phyloP scores from a whole-genome alignment of 179 eudicot species.

The Camellia oleifera region DNA sequence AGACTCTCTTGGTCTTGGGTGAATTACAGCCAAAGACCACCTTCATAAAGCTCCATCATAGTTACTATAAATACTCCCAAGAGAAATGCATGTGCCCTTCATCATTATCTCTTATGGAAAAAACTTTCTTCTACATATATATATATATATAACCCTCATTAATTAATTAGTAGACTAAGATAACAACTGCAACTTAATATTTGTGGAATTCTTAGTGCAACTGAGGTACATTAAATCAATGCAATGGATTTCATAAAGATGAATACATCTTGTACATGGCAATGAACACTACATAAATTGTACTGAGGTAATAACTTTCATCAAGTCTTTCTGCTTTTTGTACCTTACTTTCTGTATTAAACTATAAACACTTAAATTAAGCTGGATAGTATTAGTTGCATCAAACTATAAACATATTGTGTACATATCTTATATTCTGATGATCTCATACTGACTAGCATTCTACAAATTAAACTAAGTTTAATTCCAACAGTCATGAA shows the following conservation, averaged over 20 bases:
- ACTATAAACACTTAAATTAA: background rate
- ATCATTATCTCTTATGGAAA: constrained; percentile 17
- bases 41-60: constrained; percentile 18
- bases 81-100: constrained; percentile 25
- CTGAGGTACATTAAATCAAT: background rate
- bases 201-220: constrained; percentile 9
- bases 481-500: background rate
- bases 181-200: background rate
- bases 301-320: background rate
- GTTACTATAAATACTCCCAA: constrained; percentile 15
- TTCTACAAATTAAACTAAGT: background rate
- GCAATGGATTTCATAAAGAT: background rate
- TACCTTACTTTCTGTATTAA: constrained; percentile 10
- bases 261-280: background rate
- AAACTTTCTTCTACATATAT: constrained; percentile 12
- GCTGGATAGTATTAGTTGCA: background rate
- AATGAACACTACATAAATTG: background rate
- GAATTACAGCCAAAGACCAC: constrained; percentile 6
- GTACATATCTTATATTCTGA: background rate
- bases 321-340: constrained; percentile 7
- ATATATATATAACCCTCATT: background rate
- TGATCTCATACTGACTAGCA: background rate
- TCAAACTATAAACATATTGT: background rate
- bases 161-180: background rate
- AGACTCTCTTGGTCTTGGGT: background rate